Base-by-base conservation (phyloP, 352 stramenopile genomes). In the Pythium sp. region DNA sequence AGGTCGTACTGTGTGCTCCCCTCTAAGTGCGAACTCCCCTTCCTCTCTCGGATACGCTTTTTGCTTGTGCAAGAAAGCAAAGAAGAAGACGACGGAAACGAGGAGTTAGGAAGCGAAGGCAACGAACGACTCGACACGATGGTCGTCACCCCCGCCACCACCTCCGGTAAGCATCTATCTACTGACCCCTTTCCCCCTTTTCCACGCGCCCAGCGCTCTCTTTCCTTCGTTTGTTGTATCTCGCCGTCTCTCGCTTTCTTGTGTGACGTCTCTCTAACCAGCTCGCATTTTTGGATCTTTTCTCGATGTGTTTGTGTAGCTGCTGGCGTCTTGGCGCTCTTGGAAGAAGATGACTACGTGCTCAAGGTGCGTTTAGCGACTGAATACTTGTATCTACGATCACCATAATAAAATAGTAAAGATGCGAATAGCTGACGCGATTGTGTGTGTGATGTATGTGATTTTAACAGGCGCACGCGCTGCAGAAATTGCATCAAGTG, bases 401-500 rank as follows among this genome's bases (percentile, higher is more conserved):
- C 26, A 8, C 1, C 38, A 8, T 30, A 14, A 30, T 18, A 20
- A 46, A 15, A 5, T 41, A 22, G 18, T 41, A 14, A 34, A 7
- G 28, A 56, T 62, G 65, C 24, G 26, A 22, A 56, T 36, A 41
- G 18, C 53, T 60, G 9, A 51, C n/a, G 1, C 20, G 60, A 65
- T 70, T 69, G 32, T 70, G 51, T 59, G n/a, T 38, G 14, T 60
- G 51, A 26, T 65, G 70, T 38, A 32, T 32, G 24, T 64, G 58
- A 64, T 70, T 74, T 41, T 72, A 56, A 41, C 68, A 96, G 82
- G 82, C 86, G 47, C 90, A 98, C 77, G 94, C 94, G 53, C 80
- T 98, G 54, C 82, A 98, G 67, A 94, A 97, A 76, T 78, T 98
- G 65, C 88, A 96, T 73, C 79, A 87, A 55, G 87, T 98, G 32